These are phyloP conservation scores for Xylaria palmicola DNA, from an alignment of 495 filamentous ascomycete genomes.

Conservation along the genomic window DNA sequence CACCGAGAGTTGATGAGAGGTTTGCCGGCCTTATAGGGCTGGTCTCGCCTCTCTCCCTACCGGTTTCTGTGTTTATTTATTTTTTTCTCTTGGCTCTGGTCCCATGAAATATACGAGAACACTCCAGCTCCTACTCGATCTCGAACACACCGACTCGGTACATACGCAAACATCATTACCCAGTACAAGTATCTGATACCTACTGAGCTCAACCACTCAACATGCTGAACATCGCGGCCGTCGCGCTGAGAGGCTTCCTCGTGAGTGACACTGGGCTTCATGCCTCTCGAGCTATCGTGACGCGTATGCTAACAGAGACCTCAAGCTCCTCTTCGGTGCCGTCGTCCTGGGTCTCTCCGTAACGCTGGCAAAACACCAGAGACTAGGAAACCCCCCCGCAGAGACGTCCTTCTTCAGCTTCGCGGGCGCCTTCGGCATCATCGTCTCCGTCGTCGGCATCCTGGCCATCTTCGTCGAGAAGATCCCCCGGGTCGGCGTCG, in stretches of 20 bases:
- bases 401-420: constrained; percentile 48
- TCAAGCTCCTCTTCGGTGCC: constrained; percentile 42
- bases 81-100: neutral
- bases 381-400: constrained; percentile 33
- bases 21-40: neutral
- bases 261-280: neutral
- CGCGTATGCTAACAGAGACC: neutral
- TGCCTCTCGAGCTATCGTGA: neutral
- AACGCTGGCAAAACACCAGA: constrained; percentile 44
- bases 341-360: constrained; percentile 50
- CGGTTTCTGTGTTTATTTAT: neutral
- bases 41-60: no score
- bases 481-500: constrained; percentile 38
- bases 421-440: constrained; percentile 48
- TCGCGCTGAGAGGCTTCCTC: constrained; percentile 7
- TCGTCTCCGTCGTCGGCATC: constrained; percentile 42
- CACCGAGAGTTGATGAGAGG: no score
- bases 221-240: constrained; percentile 8
- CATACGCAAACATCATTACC: neutral
- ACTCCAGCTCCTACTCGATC: no score
- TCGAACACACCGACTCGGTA: neutral
- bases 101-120: no score
- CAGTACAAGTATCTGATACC: neutral
- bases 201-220: neutral
- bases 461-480: constrained; percentile 38